A percentile compares a stretch with the other conserved stretches of the same genome.
Evolutionary conservation across 2,329 filamentous ascomycete species (phyloP).

Genomic region (Sporothrix dimorphospora): DNA sequence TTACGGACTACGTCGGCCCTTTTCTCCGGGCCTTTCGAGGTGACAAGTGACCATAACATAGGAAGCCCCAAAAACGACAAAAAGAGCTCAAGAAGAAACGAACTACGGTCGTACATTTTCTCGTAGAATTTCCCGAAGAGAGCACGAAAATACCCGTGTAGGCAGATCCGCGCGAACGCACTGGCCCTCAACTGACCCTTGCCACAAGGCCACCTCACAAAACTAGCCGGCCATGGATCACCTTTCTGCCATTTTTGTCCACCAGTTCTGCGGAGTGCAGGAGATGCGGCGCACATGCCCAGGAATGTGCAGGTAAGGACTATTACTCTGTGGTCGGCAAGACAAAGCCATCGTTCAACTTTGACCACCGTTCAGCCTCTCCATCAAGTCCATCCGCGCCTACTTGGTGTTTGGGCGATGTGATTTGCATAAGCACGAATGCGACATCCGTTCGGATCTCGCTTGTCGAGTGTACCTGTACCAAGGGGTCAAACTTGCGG

Average conservation of each 20-base stretch:
- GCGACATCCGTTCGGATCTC: neutral
- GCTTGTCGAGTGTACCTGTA: neutral
- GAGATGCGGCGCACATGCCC: neutral
- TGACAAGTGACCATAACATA: neutral
- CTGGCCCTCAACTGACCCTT: neutral
- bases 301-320: no score
- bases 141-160: neutral
- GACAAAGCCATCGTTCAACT: neutral
- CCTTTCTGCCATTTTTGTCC: neutral
- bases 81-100: neutral
- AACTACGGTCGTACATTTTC: slow-evolving; percentile 13
- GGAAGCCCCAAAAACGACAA: neutral
- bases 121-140: neutral
- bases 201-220: neutral
- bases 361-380: neutral
- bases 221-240: neutral
- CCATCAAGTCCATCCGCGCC: neutral
- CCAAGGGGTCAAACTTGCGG: neutral
- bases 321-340: neutral
- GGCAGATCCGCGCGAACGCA: neutral
- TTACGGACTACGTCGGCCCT: slow-evolving; percentile 1
- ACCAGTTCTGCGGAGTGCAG: neutral
- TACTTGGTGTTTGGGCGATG: neutral
- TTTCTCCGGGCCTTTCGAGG: neutral
- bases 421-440: neutral